Base-by-base conservation (phyloP, 2,329 filamentous ascomycete species). In the Salinomyces thailandicus region DNA sequence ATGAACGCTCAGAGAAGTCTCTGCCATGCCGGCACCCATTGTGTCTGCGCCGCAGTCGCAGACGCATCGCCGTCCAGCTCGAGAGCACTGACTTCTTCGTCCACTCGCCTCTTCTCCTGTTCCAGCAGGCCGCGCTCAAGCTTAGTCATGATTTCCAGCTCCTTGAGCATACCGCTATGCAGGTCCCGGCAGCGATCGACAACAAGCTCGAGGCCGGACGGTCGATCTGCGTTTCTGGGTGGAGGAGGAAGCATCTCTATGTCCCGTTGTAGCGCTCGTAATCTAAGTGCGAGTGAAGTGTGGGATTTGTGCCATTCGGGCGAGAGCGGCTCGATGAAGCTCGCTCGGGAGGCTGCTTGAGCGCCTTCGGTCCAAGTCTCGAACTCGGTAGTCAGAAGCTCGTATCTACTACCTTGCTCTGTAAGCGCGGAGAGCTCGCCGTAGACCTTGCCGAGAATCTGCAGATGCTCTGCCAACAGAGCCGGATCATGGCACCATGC, bases 101-200 rank as follows among this genome's bases (percentile, higher is more conserved):
- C 53, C n/a, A 81, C 71, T 73, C 77, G 80, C 28, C 62, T 63
- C 38, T 67, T 66, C 56, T 82, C 78, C 30, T 67, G 63, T 31
- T 57, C 60, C 35, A 75, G 56, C 4, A 73, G 70, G 47, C 75
- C 73, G 31, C 59, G 61, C 58, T 79, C 75, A 38, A 82, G 71
- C 48, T 69, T 65, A 37, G 66, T 66, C 77, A 82, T 81, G 41
- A 69, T 42, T n/a, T 57, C 56, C 43, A 82, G 59, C 61, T 81
- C 78, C n/a, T 61, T 62, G 30, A 77, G 55, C 76, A 81, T 81
- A 22, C 68, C 72, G 32, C 61, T 52, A 9, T 79, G 65, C 30
- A 81, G 55, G 12, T 49, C 51, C 15, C 62, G 55, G 37, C 68
- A 73, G 2, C 62, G 66, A 5, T 54, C 56, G 26, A 80, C 52